Evolutionary conservation across 2,329 filamentous ascomycete species (phyloP).

Genomic region (Colletotrichum noveboracense): DNA sequence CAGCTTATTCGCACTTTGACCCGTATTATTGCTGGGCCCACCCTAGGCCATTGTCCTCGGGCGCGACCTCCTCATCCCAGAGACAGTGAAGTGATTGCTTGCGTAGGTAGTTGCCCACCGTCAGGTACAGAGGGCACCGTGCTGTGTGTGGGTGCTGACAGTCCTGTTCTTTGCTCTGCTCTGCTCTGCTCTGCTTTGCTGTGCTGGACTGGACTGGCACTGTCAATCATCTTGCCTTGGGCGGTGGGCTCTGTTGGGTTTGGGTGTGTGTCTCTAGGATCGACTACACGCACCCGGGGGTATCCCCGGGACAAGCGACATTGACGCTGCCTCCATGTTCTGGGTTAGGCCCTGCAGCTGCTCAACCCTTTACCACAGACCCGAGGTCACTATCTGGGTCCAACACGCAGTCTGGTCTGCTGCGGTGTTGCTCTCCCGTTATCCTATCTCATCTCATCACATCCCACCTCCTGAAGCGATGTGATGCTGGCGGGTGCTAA

Average conservation of each 20-base stretch:
- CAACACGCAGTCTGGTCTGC: background rate
- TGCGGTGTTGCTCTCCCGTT: conserved; percentile 5
- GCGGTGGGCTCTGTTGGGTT: background rate
- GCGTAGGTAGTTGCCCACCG: background rate
- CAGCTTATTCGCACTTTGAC: conserved; percentile 6
- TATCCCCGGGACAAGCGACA: background rate
- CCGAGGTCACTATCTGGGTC: background rate
- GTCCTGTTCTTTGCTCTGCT: background rate
- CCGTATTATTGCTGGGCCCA: conserved; percentile 8
- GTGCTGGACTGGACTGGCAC: background rate
- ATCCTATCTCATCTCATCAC: background rate
- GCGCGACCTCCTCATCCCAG: background rate
- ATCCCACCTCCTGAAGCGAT: background rate
- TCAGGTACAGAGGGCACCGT: background rate
- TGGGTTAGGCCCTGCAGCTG: background rate
- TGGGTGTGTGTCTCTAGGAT: background rate
- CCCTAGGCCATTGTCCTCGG: conserved; percentile 1
- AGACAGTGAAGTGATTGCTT: background rate
- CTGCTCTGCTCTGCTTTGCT: background rate
- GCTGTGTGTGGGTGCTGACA: background rate
- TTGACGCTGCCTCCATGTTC: background rate
- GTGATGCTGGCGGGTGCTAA: background rate
- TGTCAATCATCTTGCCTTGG: background rate
- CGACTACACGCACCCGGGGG: background rate
- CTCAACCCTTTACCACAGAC: background rate